Percentiles rank a stretch among this genome's conserved stretches.
Evolutionary conservation across 139 green algal genomes (phyloP).

Genomic region (Auxenochlorella pyrenoidosa): DNA sequence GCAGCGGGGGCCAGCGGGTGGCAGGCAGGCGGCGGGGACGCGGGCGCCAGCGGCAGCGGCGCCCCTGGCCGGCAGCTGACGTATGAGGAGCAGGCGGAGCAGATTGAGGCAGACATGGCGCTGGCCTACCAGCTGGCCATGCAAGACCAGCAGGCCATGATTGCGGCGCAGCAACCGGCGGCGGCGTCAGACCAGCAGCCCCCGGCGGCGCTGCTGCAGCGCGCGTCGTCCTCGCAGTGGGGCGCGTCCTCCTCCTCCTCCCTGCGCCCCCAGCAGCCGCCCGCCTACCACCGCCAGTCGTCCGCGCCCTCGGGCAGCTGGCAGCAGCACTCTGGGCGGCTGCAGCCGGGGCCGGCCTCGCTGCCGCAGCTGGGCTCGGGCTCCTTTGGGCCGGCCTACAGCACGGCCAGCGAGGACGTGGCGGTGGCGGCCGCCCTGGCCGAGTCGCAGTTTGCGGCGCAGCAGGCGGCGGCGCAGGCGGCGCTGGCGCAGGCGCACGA

Average conservation of each 20-base stretch:
- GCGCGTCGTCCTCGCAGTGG: too few species aligned
- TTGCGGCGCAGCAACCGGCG: neutral
- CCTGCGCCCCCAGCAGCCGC: neutral
- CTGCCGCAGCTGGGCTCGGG: neutral
- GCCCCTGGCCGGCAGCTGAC: neutral
- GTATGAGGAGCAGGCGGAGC: neutral
- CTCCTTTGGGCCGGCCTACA: neutral
- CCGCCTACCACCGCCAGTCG: too few species aligned
- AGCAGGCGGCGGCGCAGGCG: slow-evolving; percentile 22
- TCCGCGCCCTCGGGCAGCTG: neutral
- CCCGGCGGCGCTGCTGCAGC: neutral
- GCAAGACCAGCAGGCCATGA: slow-evolving; percentile 10
- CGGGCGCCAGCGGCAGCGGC: neutral
- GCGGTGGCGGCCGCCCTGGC: slow-evolving; percentile 36
- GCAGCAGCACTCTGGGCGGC: neutral
- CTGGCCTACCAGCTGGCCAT: slow-evolving; percentile 36
- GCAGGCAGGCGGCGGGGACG: neutral
- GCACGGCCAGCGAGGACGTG: slow-evolving; percentile 24
- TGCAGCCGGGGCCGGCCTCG: neutral
- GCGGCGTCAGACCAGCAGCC: neutral
- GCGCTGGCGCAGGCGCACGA: neutral
- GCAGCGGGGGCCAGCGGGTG: neutral
- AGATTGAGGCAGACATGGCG: slow-evolving; percentile 31
- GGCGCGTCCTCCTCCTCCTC: too few species aligned
- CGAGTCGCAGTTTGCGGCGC: slow-evolving; percentile 39